Evolutionary conservation across 2,329 filamentous ascomycete genomes (phyloP).

Genomic region (Fonsecaea monophora): DNA sequence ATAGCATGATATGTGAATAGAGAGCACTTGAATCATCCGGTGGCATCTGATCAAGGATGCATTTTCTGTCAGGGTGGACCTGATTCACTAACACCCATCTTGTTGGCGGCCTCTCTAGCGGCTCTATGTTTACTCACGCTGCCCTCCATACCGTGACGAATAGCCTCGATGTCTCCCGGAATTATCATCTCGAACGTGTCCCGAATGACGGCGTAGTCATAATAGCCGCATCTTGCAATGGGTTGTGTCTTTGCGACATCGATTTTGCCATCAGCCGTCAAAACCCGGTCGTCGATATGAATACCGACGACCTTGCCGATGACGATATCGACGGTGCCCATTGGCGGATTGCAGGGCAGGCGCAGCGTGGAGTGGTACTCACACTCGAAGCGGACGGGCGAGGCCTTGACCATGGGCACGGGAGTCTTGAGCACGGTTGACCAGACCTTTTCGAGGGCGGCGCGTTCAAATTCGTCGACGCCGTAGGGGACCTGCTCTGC

Average conservation of each 20-base stretch:
- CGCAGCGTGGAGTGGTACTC: slow-evolving; percentile 62
- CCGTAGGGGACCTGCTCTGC: slow-evolving; percentile 58
- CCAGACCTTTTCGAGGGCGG: slow-evolving; percentile 58
- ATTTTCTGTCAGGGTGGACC: slow-evolving; percentile 22
- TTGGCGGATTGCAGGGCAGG: slow-evolving; percentile 63
- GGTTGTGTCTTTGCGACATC: slow-evolving; percentile 64
- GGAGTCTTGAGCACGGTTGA: slow-evolving; percentile 46
- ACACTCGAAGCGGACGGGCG: slow-evolving; percentile 67
- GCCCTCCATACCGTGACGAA: slow-evolving; percentile 50
- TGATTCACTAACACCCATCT: slow-evolving; percentile 13
- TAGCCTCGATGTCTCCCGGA: slow-evolving; percentile 46
- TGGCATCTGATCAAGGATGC: background rate
- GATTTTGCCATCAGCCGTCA: slow-evolving; percentile 60
- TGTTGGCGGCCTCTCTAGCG: slow-evolving; percentile 34
- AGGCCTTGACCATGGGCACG: slow-evolving; percentile 60
- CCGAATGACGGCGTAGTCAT: slow-evolving; percentile 63
- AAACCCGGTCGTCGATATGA: slow-evolving; percentile 62
- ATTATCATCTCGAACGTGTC: slow-evolving; percentile 67
- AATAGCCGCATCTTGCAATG: slow-evolving; percentile 67
- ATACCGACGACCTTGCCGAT: slow-evolving; percentile 65
- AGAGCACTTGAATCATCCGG: background rate
- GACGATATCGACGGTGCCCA: slow-evolving; percentile 65
- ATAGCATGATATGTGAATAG: slow-evolving; percentile 5
- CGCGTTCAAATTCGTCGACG: slow-evolving; percentile 63
- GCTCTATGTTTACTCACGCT: slow-evolving; percentile 44